Conservation (phyloP, 768 basidiomycete genomes). For the Serendipita indica region DNA sequence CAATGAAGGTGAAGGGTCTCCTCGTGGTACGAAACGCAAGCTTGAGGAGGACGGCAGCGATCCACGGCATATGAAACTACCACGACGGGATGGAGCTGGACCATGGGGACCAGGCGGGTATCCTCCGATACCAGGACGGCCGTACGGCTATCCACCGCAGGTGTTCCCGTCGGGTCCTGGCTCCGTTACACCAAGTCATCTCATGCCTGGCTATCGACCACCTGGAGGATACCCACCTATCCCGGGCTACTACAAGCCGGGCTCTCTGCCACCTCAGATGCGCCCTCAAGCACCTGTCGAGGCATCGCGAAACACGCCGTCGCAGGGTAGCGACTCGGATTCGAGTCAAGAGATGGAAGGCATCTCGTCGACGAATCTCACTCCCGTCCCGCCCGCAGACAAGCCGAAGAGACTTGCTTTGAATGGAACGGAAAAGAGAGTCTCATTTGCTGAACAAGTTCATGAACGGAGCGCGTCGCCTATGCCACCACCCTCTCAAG, state of each 20-base stretch:
- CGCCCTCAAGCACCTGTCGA: neutral
- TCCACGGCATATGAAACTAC: neutral
- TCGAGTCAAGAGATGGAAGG: neutral
- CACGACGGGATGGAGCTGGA: neutral
- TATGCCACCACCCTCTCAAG: neutral
- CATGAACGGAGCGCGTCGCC: neutral
- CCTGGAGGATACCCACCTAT: conserved; percentile 6
- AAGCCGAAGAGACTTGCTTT: neutral
- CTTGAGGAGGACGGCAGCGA: neutral
- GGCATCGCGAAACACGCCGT: neutral
- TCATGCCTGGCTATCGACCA: neutral
- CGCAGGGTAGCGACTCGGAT: neutral
- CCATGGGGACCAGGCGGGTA: neutral
- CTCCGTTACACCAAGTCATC: neutral
- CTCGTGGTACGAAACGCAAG: neutral
- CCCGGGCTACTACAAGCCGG: neutral
- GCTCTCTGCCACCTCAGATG: neutral
- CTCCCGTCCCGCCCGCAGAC: neutral
- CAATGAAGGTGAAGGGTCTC: neutral
- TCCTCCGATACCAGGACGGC: neutral
- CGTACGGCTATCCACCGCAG: conserved; percentile 6
- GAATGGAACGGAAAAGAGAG: neutral
- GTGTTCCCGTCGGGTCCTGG: neutral
- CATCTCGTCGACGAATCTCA: neutral
- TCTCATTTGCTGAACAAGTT: neutral